These are phyloP conservation scores for Ceriops tagal DNA, from an alignment of 345 rosid genomes.

Conservation along the genomic window DNA sequence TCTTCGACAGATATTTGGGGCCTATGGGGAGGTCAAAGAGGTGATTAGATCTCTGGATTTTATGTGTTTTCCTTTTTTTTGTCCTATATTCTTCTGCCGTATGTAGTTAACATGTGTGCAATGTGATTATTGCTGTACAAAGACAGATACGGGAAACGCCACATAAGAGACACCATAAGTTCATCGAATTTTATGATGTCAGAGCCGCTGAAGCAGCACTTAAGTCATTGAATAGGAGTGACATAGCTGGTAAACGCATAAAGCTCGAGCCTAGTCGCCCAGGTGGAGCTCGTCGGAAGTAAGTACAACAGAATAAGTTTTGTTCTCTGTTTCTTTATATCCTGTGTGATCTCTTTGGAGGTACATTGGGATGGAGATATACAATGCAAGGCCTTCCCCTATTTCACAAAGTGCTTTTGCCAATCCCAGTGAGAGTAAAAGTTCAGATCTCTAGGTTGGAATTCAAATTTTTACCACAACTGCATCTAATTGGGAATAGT, in stretches of 20 bases:
- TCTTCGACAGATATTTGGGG: slow-evolving; percentile 64
- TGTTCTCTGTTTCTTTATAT: neutral
- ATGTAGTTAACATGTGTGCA: slow-evolving; percentile 24
- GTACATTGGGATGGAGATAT: neutral
- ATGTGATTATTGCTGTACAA: slow-evolving; percentile 24
- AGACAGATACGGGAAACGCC: slow-evolving; percentile 82
- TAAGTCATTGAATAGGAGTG: slow-evolving; percentile 63
- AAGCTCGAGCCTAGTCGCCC: slow-evolving; percentile 88
- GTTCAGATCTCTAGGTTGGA: too few species aligned
- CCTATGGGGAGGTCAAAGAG: slow-evolving; percentile 80
- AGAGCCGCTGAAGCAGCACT: slow-evolving; percentile 79
- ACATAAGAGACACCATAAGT: slow-evolving; percentile 78
- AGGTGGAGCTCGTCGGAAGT: slow-evolving; percentile 68
- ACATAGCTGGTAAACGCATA: slow-evolving; percentile 79
- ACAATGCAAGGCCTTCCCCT: too few species aligned
- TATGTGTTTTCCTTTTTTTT: neutral
- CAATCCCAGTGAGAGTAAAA: too few species aligned
- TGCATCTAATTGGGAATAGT: too few species aligned
- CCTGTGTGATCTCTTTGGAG: neutral
- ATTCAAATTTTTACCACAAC: too few species aligned
- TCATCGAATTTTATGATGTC: slow-evolving; percentile 76
- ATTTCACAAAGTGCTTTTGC: too few species aligned
- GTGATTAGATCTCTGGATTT: slow-evolving; percentile 25
- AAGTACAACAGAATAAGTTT: slow-evolving; percentile 1
- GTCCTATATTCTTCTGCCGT: slow-evolving; percentile 3